Percentiles rank a stretch among this genome's conserved stretches.
phyloP scores from a whole-genome alignment of 352 stramenopile species.

The Phytophthora meadii region DNA sequence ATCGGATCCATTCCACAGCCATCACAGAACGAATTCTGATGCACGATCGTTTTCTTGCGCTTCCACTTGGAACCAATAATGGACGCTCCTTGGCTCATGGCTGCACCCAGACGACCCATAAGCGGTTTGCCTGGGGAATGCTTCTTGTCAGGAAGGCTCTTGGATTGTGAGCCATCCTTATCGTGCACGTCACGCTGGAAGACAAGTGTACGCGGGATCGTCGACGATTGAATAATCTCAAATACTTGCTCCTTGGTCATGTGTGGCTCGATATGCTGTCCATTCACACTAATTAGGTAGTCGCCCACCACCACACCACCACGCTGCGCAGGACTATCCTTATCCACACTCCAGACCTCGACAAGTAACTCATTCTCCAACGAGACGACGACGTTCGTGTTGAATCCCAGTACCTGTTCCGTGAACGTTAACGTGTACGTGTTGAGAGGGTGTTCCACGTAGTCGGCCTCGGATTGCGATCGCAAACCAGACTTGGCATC shows the following conservation, averaged over 20 bases:
- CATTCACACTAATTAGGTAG: slow-evolving; percentile 69
- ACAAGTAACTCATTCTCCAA: slow-evolving; percentile 61
- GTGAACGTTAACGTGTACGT: slow-evolving; percentile 74
- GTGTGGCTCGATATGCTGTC: slow-evolving; percentile 61
- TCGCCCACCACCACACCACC: slow-evolving; percentile 66
- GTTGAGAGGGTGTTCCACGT: slow-evolving; percentile 42
- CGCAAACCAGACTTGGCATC: slow-evolving; percentile 30
- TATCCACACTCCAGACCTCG: slow-evolving; percentile 62
- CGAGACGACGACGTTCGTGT: slow-evolving; percentile 58
- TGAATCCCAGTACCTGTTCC: slow-evolving; percentile 62
- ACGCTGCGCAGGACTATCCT: slow-evolving; percentile 57
- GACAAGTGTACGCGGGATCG: slow-evolving; percentile 57
- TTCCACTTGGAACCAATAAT: slow-evolving; percentile 73
- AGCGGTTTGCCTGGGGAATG: slow-evolving; percentile 39
- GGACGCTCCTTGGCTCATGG: slow-evolving; percentile 65
- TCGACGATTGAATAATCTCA: slow-evolving; percentile 63
- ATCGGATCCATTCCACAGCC: slow-evolving; percentile 79
- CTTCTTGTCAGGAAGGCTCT: slow-evolving; percentile 54
- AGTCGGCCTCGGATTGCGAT: slow-evolving; percentile 44
- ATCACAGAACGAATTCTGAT: slow-evolving; percentile 72
- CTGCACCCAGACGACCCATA: slow-evolving; percentile 64
- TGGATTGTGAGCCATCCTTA: slow-evolving; percentile 39
- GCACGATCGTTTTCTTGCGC: slow-evolving; percentile 71
- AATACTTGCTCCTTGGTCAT: slow-evolving; percentile 71
- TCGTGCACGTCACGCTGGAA: slow-evolving; percentile 60